phyloP scores from a whole-genome alignment of 768 basidiomycete genomes.

The Agaricus subrufescens region DNA sequence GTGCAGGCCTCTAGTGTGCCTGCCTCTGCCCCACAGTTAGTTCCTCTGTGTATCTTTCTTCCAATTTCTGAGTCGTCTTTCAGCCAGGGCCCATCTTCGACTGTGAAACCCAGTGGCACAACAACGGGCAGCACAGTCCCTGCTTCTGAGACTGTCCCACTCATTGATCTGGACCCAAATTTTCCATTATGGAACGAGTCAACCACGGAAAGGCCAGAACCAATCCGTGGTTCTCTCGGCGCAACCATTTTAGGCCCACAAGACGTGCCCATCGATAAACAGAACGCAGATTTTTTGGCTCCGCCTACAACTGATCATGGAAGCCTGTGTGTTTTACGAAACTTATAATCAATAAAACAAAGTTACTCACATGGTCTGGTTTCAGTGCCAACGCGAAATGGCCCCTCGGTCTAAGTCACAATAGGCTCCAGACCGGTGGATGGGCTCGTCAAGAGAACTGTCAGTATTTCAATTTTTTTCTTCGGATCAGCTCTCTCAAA shows the following conservation, averaged over 20 bases:
- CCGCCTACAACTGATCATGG: constrained; percentile 43
- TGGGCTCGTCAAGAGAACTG: constrained; percentile 58
- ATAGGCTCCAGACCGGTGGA: constrained; percentile 52
- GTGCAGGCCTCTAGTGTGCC: too few species aligned
- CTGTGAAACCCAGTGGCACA: constrained; percentile 12
- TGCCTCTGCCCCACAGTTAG: too few species aligned
- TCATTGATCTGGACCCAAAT: constrained; percentile 40
- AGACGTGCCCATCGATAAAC: constrained; percentile 33
- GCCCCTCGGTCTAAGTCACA: constrained; percentile 52
- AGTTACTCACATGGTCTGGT: not conserved
- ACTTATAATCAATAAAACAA: not conserved
- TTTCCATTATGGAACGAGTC: constrained; percentile 29
- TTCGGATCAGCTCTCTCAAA: not conserved
- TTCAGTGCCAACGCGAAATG: constrained; percentile 47
- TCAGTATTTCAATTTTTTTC: constrained; percentile 15
- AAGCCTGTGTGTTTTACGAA: constrained; percentile 27
- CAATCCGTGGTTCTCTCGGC: constrained; percentile 36
- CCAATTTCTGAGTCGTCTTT: constrained; percentile 7
- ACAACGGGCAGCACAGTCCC: constrained; percentile 17
- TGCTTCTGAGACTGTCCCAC: constrained; percentile 38
- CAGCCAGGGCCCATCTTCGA: not conserved
- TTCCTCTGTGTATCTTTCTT: not conserved
- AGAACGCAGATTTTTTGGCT: constrained; percentile 40
- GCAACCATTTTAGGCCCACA: constrained; percentile 38
- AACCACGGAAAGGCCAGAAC: constrained; percentile 21